Evolutionary conservation across 345 rosid species (phyloP), one percentile per base, ranked within the genome.

Genomic region (Psidium friedrichsthalianum): DNA sequence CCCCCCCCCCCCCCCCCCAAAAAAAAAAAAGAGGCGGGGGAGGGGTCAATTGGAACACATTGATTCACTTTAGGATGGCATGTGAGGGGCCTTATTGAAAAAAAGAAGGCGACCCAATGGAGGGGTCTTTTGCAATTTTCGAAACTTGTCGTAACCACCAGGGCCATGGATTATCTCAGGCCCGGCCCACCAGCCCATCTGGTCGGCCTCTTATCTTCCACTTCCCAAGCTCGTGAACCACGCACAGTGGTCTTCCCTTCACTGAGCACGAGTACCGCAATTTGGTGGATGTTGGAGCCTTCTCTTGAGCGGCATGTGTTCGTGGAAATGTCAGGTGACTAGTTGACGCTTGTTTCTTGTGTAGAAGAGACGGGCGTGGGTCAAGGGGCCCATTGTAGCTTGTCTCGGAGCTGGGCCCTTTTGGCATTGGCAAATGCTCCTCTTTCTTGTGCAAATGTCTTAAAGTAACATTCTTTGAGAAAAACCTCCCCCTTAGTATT

Each of bases 401-500:
- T 16, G 56, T 54, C 56, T 54, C 56, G 9, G 56, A 6, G 24
- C 24, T 55, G 56, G 56, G 20, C 24, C 56, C 24, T 5, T 18
- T 55, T 20, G 56, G 24, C 56, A 18, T 55, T 57, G 14, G 69
- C 12, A 11, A 58, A 11, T n/a, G 32, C 16, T 58, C 3, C 78
- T 69, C 78, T 36, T 69, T 18, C 78, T 69, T 9, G 47, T 32
- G 13, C 78, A 1, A 36, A 32, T 69, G 9, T 36, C 80, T 69
- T 20, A 21, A 21, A 69, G 47, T 0, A 18, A 16, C 42, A 36
- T 32, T 32, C 24, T 18, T 4, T 36, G 47, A 69, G 47, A 18
- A 36, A 18, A 4, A 8, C 21, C 76, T 3, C 12, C 22, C 22
- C 11, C 44, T 29, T 0, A 11, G 24, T 0, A 64, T 29, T 32